A percentile compares a stretch with the other conserved stretches of the same genome.
Evolutionary conservation across 495 filamentous ascomycete species (phyloP).

Genomic region (Bombardia bombarda): DNA sequence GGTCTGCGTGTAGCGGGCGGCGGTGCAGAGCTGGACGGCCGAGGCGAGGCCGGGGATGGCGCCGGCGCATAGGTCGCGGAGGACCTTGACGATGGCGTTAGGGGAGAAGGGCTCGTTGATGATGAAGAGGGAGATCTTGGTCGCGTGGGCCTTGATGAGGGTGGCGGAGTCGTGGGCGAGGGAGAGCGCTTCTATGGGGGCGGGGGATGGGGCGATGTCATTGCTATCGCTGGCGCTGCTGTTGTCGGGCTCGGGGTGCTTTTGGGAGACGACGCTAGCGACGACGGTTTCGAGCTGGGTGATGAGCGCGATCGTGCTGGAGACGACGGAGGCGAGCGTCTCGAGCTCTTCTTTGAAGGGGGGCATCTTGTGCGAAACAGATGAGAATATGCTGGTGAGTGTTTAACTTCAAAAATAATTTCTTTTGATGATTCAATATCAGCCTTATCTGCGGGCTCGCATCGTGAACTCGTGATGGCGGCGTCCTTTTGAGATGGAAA

Average conservation of each 20-base stretch:
- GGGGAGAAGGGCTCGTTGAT: slow-evolving; percentile 80
- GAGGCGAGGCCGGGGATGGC: slow-evolving; percentile 65
- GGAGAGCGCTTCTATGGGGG: slow-evolving; percentile 34
- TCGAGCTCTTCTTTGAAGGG: slow-evolving; percentile 11
- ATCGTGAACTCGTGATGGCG: not conserved
- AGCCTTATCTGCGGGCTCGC: not conserved
- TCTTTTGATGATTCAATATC: too few species aligned
- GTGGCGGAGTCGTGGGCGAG: slow-evolving; percentile 58
- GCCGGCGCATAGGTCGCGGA: slow-evolving; percentile 56
- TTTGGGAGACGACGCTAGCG: slow-evolving; percentile 16
- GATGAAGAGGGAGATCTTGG: slow-evolving; percentile 76
- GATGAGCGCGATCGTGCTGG: slow-evolving; percentile 21
- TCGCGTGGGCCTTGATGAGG: slow-evolving; percentile 70
- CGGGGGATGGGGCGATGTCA: not conserved
- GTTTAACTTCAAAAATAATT: too few species aligned
- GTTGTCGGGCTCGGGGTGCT: not conserved
- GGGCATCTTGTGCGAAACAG: slow-evolving; percentile 15
- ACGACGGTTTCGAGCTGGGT: slow-evolving; percentile 29
- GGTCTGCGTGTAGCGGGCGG: slow-evolving; percentile 47
- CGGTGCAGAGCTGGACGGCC: slow-evolving; percentile 54
- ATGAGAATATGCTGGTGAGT: too few species aligned
- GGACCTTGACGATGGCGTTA: slow-evolving; percentile 57
- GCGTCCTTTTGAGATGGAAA: too few species aligned
- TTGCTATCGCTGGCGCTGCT: not conserved
- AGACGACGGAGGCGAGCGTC: slow-evolving; percentile 15